A percentile compares a stretch with the other conserved stretches of the same genome.
phyloP scores from a whole-genome alignment of 1,139 yeast genomes.

The Nadsonia starkeyi-henricii region DNA sequence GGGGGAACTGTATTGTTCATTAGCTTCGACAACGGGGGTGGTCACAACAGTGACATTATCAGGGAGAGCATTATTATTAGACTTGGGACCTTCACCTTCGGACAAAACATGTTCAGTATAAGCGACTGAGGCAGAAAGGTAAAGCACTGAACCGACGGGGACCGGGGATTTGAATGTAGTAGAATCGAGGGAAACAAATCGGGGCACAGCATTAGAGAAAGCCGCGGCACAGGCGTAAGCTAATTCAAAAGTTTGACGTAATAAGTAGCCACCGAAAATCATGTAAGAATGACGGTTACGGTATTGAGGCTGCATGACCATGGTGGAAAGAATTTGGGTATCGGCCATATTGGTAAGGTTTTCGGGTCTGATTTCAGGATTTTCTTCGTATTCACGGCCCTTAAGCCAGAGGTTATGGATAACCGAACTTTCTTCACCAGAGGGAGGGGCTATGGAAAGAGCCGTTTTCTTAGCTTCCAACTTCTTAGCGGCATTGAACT shows the following conservation, averaged over 20 bases:
- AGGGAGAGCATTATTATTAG: slow-evolving; percentile 5
- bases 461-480: slow-evolving; percentile 52
- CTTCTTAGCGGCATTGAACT: slow-evolving; percentile 75
- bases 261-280: slow-evolving; percentile 86
- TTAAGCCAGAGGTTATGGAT: slow-evolving; percentile 60
- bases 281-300: slow-evolving; percentile 86
- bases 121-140: slow-evolving; percentile 67
- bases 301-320: slow-evolving; percentile 92
- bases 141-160: slow-evolving; percentile 82
- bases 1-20: slow-evolving; percentile 38
- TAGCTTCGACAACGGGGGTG: slow-evolving; percentile 16
- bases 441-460: slow-evolving; percentile 51
- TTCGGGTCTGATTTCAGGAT: slow-evolving; percentile 23
- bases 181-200: slow-evolving; percentile 80
- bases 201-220: slow-evolving; percentile 67
- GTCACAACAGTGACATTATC: slow-evolving; percentile 4
- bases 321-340: slow-evolving; percentile 55
- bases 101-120: slow-evolving; percentile 38
- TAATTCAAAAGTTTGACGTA: slow-evolving; percentile 83
- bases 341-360: slow-evolving; percentile 50
- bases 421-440: slow-evolving; percentile 53
- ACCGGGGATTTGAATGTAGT: slow-evolving; percentile 89
- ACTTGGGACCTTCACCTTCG: slow-evolving; percentile 2
- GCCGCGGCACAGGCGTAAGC: slow-evolving; percentile 90
- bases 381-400: too few species aligned